phyloP scores from a whole-genome alignment of 169 alveolate species.

The Plasmodium vivax region DNA sequence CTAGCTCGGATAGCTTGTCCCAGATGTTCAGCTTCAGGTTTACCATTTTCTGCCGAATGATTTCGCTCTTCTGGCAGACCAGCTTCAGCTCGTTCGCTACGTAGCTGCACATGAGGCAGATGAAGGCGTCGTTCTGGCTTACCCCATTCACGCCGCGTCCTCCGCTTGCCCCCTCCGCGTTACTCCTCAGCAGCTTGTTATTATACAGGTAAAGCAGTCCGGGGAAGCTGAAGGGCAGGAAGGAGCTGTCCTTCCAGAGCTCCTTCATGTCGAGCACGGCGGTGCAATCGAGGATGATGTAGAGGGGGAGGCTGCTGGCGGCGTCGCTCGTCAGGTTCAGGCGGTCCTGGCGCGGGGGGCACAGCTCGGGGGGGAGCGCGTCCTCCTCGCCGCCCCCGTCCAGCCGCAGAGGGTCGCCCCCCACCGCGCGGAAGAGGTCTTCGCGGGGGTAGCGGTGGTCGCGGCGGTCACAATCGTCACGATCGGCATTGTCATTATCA shows the following conservation, averaged over 20 bases:
- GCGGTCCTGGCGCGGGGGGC: background rate
- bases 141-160: no score
- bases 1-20: constrained; percentile 62
- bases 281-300: constrained; percentile 60
- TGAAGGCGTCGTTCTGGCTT: constrained; percentile 20
- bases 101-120: constrained; percentile 69
- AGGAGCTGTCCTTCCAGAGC: constrained; percentile 56
- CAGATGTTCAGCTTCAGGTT: constrained; percentile 36
- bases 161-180: background rate
- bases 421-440: no score
- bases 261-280: constrained; percentile 73
- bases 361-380: background rate
- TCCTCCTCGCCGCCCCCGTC: background rate
- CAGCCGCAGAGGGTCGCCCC: background rate
- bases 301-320: constrained; percentile 40
- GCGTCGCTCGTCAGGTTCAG: background rate
- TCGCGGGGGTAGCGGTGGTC: no score
- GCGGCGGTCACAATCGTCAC: no score
- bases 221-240: constrained; percentile 70
- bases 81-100: constrained; percentile 60
- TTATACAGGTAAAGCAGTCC: constrained; percentile 59
- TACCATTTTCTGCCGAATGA: constrained; percentile 57
- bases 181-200: constrained; percentile 23
- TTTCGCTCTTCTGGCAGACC: constrained; percentile 63
- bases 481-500: background rate